Conservation (phyloP, 192 early-diverging fungal species). For the Coemansia sp. region DNA sequence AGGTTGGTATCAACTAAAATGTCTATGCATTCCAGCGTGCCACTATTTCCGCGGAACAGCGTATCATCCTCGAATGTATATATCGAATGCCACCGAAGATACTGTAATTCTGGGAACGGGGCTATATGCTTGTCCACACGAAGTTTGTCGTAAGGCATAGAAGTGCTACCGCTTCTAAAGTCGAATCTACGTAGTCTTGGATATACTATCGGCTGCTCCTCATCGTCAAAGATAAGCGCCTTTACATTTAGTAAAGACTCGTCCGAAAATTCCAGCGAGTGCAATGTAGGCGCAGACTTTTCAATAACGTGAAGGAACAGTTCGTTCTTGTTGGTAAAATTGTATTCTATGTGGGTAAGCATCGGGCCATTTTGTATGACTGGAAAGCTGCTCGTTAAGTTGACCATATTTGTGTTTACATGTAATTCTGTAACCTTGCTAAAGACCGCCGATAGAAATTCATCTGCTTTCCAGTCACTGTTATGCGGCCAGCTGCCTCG, state of each 20-base stretch:
- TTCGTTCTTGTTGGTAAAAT: background rate
- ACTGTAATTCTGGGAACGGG: slow-evolving; percentile 15
- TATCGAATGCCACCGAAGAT: slow-evolving; percentile 13
- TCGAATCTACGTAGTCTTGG: background rate
- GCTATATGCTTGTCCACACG: background rate
- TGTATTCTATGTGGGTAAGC: background rate
- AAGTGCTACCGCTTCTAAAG: background rate
- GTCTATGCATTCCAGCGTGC: slow-evolving; percentile 8
- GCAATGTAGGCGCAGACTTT: background rate
- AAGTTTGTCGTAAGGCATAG: background rate
- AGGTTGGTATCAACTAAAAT: slow-evolving; percentile 9
- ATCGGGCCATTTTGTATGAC: background rate
- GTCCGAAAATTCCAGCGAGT: background rate
- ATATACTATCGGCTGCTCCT: background rate
- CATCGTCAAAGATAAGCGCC: background rate
- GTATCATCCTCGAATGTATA: slow-evolving; percentile 31
- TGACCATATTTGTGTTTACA: background rate
- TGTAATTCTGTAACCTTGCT: background rate
- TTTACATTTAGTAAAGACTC: background rate
- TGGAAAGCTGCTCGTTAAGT: background rate
- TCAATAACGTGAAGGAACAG: background rate
- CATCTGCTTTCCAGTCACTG: background rate
- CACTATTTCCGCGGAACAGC: slow-evolving; percentile 22
- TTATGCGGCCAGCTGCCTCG: background rate
- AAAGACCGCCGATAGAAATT: background rate